Evolutionary conservation across 2,329 filamentous ascomycete genomes (phyloP), one percentile per base, ranked within the genome.

Genomic region (Aspergillus fischeri): DNA sequence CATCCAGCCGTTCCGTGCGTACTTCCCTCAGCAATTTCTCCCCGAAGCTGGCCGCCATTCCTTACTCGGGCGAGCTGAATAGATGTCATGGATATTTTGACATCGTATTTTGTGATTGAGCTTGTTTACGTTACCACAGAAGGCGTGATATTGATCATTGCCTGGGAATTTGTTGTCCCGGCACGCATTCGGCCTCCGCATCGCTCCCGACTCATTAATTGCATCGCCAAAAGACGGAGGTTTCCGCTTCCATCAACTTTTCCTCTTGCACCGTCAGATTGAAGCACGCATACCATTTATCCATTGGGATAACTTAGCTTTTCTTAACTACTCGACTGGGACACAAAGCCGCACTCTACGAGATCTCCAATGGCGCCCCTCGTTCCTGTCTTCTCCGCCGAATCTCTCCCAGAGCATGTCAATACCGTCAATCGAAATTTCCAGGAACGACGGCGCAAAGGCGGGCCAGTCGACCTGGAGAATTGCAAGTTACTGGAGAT

Each of bases 401-500:
- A 77, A 53, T 70, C 78, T 20, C 80, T 88, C 53, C 73, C 78
- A 32, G 64, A 76, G 17, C 77, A 78, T 60, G 71, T 86, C 62
- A 81, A 85, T 63, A 76, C 74, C 49, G 61, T 73, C 47, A 66
- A 65, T 11, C 70, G 67, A 60, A 73, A 78, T 77, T 69, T 76
- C 78, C 62, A 77, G 71, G 61, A 82, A 73, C 74, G 81, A 67
- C 70, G 74, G 52, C 80, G 82, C 59, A 85, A 85, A 68, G 75
- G 78, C 48, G 66, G 67, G 27, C 73, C 77, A 17, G 73, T 85
- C 58, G 74, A 82, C 32, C 75, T 87, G 5, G 69, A 75, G 54
- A 73, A 82, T 51, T 88, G 85, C 69, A 72, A 79, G 56, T 71
- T 87, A 44, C 76, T 83, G 63, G 83, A 87, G 68, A 71, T 88